phyloP scores from a whole-genome alignment of 2,329 filamentous ascomycete species.

The Elsinoe perseae region DNA sequence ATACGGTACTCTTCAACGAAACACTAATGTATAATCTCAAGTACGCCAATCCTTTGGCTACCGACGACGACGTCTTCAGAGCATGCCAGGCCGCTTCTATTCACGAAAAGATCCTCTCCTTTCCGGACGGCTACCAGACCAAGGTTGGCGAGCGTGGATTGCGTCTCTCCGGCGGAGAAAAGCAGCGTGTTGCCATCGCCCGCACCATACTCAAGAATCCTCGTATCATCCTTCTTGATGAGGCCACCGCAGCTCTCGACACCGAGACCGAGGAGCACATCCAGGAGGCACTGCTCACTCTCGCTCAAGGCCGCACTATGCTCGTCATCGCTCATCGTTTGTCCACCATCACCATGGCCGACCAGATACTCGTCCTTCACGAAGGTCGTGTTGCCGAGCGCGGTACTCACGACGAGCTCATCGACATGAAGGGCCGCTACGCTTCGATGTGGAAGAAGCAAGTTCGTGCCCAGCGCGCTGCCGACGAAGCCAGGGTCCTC shows the following conservation, averaged over 20 bases:
- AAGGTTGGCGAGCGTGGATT: slow-evolving; percentile 87
- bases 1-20: slow-evolving; percentile 92
- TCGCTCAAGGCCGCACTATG: slow-evolving; percentile 81
- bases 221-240: slow-evolving; percentile 84
- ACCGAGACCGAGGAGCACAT: slow-evolving; percentile 91
- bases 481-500: slow-evolving; percentile 42
- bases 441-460: slow-evolving; percentile 48
- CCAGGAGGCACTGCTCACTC: slow-evolving; percentile 71
- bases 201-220: slow-evolving; percentile 89
- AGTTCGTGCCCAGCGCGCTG: slow-evolving; percentile 43
- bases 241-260: slow-evolving; percentile 85
- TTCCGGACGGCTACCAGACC: slow-evolving; percentile 80
- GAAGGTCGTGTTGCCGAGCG: slow-evolving; percentile 46
- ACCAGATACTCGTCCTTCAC: slow-evolving; percentile 50
- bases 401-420: slow-evolving; percentile 45
- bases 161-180: slow-evolving; percentile 81
- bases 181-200: slow-evolving; percentile 88
- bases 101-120: slow-evolving; percentile 82
- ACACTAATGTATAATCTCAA: slow-evolving; percentile 89
- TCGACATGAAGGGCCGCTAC: slow-evolving; percentile 41
- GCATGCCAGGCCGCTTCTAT: slow-evolving; percentile 84
- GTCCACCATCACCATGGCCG: slow-evolving; percentile 48
- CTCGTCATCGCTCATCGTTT: slow-evolving; percentile 80
- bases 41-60: slow-evolving; percentile 75
- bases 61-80: slow-evolving; percentile 71